Evolutionary conservation across 169 alveolate genomes (phyloP), one percentile per base, ranked within the genome.

Genomic region (Ophryocystis elektroscirrha): DNA sequence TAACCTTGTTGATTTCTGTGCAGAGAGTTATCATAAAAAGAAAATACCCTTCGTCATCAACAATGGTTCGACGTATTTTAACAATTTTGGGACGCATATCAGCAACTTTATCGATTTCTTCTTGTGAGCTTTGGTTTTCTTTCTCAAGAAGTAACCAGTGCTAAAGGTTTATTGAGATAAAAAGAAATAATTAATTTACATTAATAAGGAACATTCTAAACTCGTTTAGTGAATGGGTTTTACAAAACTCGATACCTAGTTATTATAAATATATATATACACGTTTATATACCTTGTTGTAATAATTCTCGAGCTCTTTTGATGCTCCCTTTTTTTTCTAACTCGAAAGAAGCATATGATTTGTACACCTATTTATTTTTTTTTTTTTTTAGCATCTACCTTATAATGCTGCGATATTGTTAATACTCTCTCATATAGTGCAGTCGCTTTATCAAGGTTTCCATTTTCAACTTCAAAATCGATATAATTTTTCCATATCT

Each of bases 341-440:
- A 66, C 16, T 51, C n/a, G n/a, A n/a, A n/a, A n/a, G n/a, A n/a
- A n/a, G n/a, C n/a, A n/a, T n/a, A n/a, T n/a, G n/a, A n/a, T n/a
- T n/a, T n/a, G n/a, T n/a, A n/a, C n/a, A n/a, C 59, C 18, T 1
- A 6, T 0, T 49, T 9, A 22, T 27, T 36, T 22, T 9, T 24
- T 26, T 0, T 16, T 6, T 7, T 20, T 27, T 36, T 28, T 28
- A 16, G 26, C 6, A 18, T 20, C 19, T 63, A 68, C 85, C 73
- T 76, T 76, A 15, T 63, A 60, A 74, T 87, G 96, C 49, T 83
- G 80, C 2, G 95, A 83, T 67, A 78, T 81, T 47, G 73, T 83
- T 35, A 87, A 60, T 37, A 87, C 76, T 32, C 85, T 62, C 59
- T 71, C 81, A 67, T 84, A 87, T 32, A 91, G 63, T 9, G 61